Evolutionary conservation across 73 alveolate species (phyloP).

Genomic region (Blepharisma japonicum): DNA sequence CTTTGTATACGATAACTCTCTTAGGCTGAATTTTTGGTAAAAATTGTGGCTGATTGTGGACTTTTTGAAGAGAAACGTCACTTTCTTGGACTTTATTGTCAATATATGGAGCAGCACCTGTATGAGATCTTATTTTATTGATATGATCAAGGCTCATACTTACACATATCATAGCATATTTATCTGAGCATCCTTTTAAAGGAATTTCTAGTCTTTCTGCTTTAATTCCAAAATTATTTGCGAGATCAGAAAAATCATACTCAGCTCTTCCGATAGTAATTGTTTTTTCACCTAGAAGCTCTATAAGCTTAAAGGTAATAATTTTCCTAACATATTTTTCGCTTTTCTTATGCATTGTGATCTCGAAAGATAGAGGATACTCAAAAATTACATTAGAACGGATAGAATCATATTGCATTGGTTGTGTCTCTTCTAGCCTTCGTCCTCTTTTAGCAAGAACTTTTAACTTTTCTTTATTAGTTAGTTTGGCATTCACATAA

Average conservation of each 20-base stretch:
- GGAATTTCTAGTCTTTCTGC: background rate
- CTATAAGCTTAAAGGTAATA: background rate
- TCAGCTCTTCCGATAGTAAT: background rate
- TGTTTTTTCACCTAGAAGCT: background rate
- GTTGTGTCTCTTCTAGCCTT: background rate
- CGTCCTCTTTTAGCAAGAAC: slow-evolving; percentile 8
- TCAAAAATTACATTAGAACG: background rate
- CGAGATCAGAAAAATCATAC: background rate
- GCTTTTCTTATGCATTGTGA: slow-evolving; percentile 25
- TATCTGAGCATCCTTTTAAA: background rate
- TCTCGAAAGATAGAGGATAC: background rate
- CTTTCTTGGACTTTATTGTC: too few species aligned
- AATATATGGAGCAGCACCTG: too few species aligned
- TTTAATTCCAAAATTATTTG: background rate
- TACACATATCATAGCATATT: background rate
- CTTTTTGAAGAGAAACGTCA: too few species aligned
- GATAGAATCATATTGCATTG: background rate
- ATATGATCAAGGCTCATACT: too few species aligned
- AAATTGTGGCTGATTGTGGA: too few species aligned
- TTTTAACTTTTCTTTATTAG: background rate
- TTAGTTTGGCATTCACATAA: background rate
- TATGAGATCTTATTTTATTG: too few species aligned
- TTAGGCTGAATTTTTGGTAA: too few species aligned
- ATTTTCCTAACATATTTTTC: background rate
- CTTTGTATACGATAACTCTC: too few species aligned